Conservation (phyloP, 2,329 filamentous ascomycete genomes). For the Pseudogymnoascus sp. region DNA sequence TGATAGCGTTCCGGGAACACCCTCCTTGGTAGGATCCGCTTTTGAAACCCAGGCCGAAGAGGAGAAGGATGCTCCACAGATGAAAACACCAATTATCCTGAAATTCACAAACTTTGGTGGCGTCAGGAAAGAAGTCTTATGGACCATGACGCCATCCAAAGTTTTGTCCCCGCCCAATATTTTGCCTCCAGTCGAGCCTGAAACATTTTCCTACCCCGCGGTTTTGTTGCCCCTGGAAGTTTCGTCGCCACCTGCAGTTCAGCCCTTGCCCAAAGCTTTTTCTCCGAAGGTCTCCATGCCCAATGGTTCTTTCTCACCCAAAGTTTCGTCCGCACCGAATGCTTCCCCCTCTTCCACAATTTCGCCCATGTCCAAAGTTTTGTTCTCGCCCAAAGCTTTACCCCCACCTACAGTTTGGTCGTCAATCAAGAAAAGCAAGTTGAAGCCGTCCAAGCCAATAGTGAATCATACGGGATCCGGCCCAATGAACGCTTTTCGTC, state of each 20-base stretch:
- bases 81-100: background rate
- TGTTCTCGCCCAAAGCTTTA: background rate
- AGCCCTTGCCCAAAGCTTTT: background rate
- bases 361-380: background rate
- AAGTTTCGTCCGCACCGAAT: background rate
- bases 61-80: background rate
- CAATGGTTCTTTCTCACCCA: background rate
- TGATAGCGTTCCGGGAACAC: background rate
- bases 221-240: background rate
- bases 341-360: no score
- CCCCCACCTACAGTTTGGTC: background rate
- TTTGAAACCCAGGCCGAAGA: conserved; percentile 1
- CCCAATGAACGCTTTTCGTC: background rate
- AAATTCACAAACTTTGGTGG: background rate
- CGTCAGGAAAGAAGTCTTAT: background rate
- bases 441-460: background rate
- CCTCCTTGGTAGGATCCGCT: background rate
- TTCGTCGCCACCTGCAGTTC: background rate
- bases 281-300: background rate
- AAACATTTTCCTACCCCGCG: background rate
- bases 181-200: background rate
- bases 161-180: background rate
- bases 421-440: background rate
- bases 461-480: background rate
- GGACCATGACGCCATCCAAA: background rate